Percentiles rank a stretch among this genome's conserved stretches.
These are phyloP conservation scores for Plasmodium berghei DNA, from an alignment of 169 alveolate species.

Conservation along the genomic window DNA sequence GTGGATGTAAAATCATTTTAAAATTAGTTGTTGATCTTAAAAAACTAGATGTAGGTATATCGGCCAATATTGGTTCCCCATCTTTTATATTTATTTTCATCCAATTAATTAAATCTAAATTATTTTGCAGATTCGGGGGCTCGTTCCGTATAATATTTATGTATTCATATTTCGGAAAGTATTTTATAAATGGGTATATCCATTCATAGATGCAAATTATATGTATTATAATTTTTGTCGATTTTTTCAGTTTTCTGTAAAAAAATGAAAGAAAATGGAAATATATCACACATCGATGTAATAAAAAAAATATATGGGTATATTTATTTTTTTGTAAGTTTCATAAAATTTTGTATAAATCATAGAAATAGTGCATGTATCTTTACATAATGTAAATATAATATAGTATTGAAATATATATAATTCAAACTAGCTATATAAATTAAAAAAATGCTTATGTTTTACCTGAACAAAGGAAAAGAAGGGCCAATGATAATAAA, in stretches of 20 bases:
- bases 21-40: slow-evolving; percentile 56
- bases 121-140: slow-evolving; percentile 19
- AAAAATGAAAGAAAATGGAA: neutral
- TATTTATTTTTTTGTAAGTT: neutral
- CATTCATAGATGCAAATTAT: slow-evolving; percentile 32
- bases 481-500: neutral
- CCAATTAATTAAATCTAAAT: slow-evolving; percentile 42
- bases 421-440: neutral
- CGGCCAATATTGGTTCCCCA: slow-evolving; percentile 36
- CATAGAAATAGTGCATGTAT: neutral
- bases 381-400: neutral
- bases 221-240: neutral
- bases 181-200: slow-evolving; percentile 28
- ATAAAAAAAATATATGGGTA: neutral
- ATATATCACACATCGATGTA: neutral
- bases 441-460: neutral
- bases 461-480: slow-evolving; percentile 15
- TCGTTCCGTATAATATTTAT: slow-evolving; percentile 3
- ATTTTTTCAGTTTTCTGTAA: neutral
- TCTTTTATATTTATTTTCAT: slow-evolving; percentile 33
- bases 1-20: slow-evolving; percentile 64
- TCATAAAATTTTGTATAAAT: neutral
- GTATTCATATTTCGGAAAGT: slow-evolving; percentile 67
- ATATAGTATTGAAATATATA: neutral
- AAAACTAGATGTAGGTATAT: slow-evolving; percentile 72